Base-by-base conservation (phyloP, 192 early-diverging fungal species). In the Ambispora gerdemannii region DNA sequence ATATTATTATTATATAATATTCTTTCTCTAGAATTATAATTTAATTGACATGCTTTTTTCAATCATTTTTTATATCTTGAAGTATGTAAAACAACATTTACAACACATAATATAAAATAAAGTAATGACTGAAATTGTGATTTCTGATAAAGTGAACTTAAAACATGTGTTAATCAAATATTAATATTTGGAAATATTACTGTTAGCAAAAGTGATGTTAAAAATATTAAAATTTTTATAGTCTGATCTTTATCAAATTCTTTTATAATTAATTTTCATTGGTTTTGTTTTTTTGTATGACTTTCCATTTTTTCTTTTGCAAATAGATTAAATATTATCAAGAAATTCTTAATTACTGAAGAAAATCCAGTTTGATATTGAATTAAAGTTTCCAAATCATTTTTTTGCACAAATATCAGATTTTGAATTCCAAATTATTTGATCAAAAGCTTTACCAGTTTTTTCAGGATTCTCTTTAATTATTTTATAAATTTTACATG, bases 361-460 rank as follows among this genome's bases (percentile, higher is more conserved):
- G 53, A 22, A 55, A 55, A 55, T 55, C 53, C 53, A 55, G 4
- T 55, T 11, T 20, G 6, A 55, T 55, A 55, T 55, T 55, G n/a
- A 22, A n/a, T 6, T 22, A 55, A 22, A 17, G 4, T 22, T 55
- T 17, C 4, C n/a, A 22, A 22, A 7, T 17, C 24, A n/a, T 55
- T 25, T 55, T 55, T 22, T 55, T 55, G 10, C n/a, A 55, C 53
- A 25, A n/a, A 55, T 55, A 6, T 25, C 17, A 22, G 53, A 20
- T 25, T 22, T 17, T 22, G 53, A 55, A 55, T 55, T 4, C 53
- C 53, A 55, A 22, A 55, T 55, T 7, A 25, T 22, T 6, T 10
- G 4, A n/a, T 22, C 53, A 4, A 55, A 25, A n/a, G 53, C 4
- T 55, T 55, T 20, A 10, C 53, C 53, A 17, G 24, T 4, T 55